Base-by-base conservation (phyloP, 306 rosid species). In the Castanospermum australe region DNA sequence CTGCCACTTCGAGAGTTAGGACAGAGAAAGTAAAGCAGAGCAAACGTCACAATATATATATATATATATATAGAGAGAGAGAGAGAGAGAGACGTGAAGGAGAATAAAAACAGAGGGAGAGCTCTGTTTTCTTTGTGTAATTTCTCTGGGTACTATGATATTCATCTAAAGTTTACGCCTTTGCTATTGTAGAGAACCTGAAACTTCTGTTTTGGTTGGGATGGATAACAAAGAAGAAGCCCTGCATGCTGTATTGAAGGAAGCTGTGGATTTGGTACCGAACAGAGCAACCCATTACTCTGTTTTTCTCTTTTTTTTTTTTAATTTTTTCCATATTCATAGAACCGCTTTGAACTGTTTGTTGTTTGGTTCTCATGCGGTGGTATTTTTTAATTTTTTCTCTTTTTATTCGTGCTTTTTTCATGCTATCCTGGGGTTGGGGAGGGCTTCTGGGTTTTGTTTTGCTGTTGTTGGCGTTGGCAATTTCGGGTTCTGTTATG, bases 221-320 rank as follows among this genome's bases (percentile, higher is more conserved):
- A 87, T 86, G 89, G 92, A 76, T 41, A 86, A 80, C 25, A 86
- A 92, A 54, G 84, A 75, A 45, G 92, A 84, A 41, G 65, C 81
- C 42, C 83, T 92, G 80, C 91, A 92, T 52, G 93, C 90, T 38
- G 93, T 92, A 55, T 20, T 84, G 79, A 92, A 90, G 81, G 97
- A 92, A 85, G 91, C 86, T 35, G 97, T 90, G 42, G 95, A 92
- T 85, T 90, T 92, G 95, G 97, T 92, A 88, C 24, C 8, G 30
- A 82, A 70, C 84, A 67, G 54, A 71, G 65, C 85, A 77, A 50
- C 59, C 71, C 55, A 35, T 50, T 66, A 22, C 79, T 51, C 68
- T 67, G 62, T 51, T 38, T 63, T 63, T 47, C 32, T 15, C 7
- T 65, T n/a, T 14, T 12, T 0, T 68, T 8, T 18, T 4, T 39